Evolutionary conservation across 371 early-diverging fungal species (phyloP).

Genomic region (Rhizopus delemar): DNA sequence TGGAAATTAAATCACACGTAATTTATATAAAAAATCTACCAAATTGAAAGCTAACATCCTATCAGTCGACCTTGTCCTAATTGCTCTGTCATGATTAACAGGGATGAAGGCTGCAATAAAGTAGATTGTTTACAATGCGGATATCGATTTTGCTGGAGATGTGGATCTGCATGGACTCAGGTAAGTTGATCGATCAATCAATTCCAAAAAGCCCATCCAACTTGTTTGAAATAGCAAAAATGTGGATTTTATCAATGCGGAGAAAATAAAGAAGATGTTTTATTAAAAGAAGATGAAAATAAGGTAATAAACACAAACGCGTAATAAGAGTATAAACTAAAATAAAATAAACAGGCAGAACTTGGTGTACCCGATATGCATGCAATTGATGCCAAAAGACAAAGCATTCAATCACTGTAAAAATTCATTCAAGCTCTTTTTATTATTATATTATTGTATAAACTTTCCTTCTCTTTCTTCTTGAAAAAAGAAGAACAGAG

Average conservation of each 20-base stretch:
- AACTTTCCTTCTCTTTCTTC: too few species aligned
- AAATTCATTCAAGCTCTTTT: too few species aligned
- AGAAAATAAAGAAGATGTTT: slow-evolving; percentile 8
- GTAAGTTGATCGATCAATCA: slow-evolving; percentile 5
- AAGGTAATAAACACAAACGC: background rate
- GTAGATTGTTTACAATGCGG: slow-evolving; percentile 78
- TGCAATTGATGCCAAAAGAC: slow-evolving; percentile 32
- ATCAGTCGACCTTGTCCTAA: slow-evolving; percentile 66
- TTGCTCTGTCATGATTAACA: slow-evolving; percentile 71
- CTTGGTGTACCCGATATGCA: slow-evolving; percentile 48
- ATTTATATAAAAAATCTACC: too few species aligned
- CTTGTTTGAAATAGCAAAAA: slow-evolving; percentile 22
- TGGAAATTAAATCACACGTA: slow-evolving; percentile 59
- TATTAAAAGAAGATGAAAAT: slow-evolving; percentile 8
- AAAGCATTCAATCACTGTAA: slow-evolving; percentile 1
- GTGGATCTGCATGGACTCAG: slow-evolving; percentile 47
- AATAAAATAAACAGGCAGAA: slow-evolving; percentile 29
- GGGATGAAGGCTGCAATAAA: slow-evolving; percentile 81
- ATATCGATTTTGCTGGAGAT: slow-evolving; percentile 71
- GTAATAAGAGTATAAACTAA: background rate
- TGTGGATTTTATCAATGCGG: slow-evolving; percentile 47
- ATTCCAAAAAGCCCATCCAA: background rate
- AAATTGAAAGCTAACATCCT: background rate
- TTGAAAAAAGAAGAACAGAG: too few species aligned
- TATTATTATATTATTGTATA: too few species aligned